phyloP scores from a whole-genome alignment of 1,139 yeast species.

The Candida tetrigidarum region DNA sequence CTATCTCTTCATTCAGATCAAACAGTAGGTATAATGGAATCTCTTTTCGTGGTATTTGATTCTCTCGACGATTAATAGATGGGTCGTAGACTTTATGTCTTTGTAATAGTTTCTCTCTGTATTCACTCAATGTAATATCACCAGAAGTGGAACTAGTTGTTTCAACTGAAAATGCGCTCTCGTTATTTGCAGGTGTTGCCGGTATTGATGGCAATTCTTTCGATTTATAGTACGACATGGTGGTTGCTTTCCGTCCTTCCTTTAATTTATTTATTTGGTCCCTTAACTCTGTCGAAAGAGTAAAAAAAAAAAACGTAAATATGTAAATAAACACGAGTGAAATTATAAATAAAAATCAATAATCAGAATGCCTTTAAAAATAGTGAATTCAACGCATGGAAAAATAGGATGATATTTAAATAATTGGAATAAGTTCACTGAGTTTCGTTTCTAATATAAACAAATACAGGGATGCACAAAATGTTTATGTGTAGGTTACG shows the following conservation, averaged over 20 bases:
- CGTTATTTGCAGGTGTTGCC: background rate
- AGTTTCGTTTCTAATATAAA: background rate
- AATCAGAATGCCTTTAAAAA: no score
- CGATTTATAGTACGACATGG: background rate
- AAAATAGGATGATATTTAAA: background rate
- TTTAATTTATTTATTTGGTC: no score
- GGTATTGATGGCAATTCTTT: background rate
- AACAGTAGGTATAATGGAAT: background rate
- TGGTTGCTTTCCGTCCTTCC: background rate
- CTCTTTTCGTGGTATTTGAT: background rate
- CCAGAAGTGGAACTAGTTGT: background rate
- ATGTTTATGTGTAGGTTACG: background rate
- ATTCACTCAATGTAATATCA: constrained; percentile 4
- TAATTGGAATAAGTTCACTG: no score
- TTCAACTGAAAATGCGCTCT: constrained; percentile 1
- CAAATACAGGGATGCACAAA: no score
- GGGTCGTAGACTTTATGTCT: constrained; percentile 6
- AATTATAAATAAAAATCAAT: background rate
- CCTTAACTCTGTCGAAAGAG: no score
- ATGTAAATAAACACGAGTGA: background rate
- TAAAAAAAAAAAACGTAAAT: background rate
- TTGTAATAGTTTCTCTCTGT: constrained; percentile 4
- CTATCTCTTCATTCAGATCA: no score
- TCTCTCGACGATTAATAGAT: background rate
- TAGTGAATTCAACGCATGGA: no score